phyloP scores from a whole-genome alignment of 306 rosid genomes.

The Corylus avellana region DNA sequence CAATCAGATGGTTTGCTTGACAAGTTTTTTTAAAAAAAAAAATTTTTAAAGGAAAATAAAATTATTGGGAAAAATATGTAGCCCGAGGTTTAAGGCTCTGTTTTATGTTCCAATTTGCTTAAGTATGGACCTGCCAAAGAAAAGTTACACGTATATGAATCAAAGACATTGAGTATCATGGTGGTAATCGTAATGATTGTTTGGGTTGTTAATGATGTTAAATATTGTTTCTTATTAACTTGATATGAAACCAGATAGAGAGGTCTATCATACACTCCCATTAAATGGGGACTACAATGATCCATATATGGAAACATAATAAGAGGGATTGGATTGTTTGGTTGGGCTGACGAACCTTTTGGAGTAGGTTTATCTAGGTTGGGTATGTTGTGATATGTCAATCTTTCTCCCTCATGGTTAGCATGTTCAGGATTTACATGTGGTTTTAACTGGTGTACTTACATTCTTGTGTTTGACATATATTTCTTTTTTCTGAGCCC shows the following conservation, averaged over 20 bases:
- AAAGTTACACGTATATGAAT: not conserved
- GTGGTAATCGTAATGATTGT: not conserved
- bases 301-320: not conserved
- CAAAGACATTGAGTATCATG: not conserved
- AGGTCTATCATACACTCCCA: not conserved
- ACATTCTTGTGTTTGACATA: not conserved
- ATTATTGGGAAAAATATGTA: not conserved
- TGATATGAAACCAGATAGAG: not conserved
- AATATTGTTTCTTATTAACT: not conserved
- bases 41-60: no score
- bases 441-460: not conserved
- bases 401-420: not conserved
- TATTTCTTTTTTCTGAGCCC: not conserved
- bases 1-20: not conserved
- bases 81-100: not conserved
- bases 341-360: not conserved
- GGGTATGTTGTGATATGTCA: not conserved
- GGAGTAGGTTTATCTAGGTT: not conserved
- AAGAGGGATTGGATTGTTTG: not conserved
- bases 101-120: not conserved
- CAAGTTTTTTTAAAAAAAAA: not conserved
- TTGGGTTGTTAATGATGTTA: not conserved
- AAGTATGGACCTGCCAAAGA: not conserved
- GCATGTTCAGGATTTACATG: not conserved
- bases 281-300: constrained; percentile 1